Evolutionary conservation across 306 rosid species (phyloP).

Genomic region (Glycine tomentella): DNA sequence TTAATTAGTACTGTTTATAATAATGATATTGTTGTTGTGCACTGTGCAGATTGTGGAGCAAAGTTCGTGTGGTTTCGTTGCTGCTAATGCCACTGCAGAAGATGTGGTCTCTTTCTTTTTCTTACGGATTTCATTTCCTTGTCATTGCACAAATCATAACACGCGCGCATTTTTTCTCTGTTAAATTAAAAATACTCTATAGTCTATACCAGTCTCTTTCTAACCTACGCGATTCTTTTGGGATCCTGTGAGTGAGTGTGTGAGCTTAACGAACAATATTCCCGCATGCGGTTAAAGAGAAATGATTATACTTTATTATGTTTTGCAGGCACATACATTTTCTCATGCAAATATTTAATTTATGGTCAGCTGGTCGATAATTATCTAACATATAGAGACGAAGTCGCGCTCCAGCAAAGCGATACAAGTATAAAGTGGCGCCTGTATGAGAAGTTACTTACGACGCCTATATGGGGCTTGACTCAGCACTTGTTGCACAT

Average conservation of each 20-base stretch:
- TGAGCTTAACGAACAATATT: constrained; percentile 27
- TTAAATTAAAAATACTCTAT: no score
- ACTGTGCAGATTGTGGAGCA: constrained; percentile 48
- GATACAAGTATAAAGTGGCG: no score
- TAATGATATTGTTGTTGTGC: background rate
- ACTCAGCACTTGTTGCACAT: no score
- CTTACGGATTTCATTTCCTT: background rate
- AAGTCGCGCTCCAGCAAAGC: no score
- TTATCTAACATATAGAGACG: background rate
- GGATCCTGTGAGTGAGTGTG: constrained; percentile 6
- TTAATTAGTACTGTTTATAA: no score
- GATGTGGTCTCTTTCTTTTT: constrained; percentile 48
- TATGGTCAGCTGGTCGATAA: background rate
- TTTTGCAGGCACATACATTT: background rate
- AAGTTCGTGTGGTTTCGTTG: constrained; percentile 44
- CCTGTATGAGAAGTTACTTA: no score
- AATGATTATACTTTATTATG: constrained; percentile 18
- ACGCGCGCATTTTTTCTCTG: constrained; percentile 28
- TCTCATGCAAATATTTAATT: background rate
- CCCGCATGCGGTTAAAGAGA: constrained; percentile 29
- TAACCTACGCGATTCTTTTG: constrained; percentile 20
- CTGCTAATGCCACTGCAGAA: constrained; percentile 34
- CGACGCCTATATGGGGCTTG: no score
- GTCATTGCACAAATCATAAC: constrained; percentile 3
- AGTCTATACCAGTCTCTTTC: background rate